Evolutionary conservation across 2,329 filamentous ascomycete species (phyloP), one percentile per base, ranked within the genome.

Genomic region (Pestalotiopsis sp.): DNA sequence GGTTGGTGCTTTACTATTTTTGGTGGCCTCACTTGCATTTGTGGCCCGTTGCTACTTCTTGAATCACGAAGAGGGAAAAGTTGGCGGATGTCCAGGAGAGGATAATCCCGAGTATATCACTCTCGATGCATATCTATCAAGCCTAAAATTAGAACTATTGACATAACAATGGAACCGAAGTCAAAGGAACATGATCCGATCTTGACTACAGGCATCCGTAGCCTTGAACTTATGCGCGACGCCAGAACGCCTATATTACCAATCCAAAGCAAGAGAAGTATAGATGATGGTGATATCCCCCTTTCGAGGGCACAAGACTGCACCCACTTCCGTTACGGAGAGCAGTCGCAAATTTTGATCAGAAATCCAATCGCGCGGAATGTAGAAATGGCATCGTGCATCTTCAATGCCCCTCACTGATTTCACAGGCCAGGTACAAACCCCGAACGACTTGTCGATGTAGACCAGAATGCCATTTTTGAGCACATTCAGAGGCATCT

Each of bases 1-100:
- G 73, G 71, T 17, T 75, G 72, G 72, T 74, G 71, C 31, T 75
- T 75, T 49, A 74, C 72, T 12, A 71, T 74, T n/a, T 74, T 73
- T 13, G 73, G 68, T 6, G 13, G 69, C 2, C 59, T 73, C 4
- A 69, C 63, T 61, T 67, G 67, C 31, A 23, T 71, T 6, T 74
- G 73, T 49, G 71, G 60, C 14, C 70, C 69, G 4, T 45, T 73
- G 17, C n/a, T 72, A 17, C 13, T 71, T 7, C 57, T 69, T 1
- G 69, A 72, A 66, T 69, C 72, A 9, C 66, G 23, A 14, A 65
- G 67, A 17, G 71, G 72, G 1, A 65, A 67, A 4, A 63, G 45
- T 12, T 71, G 71, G 70, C 69, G 72, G 31, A 58, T 52, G 60
- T 45, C 25, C 20, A 72, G 71, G 20, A 67, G n/a, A 20, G 39